A percentile compares a stretch with the other conserved stretches of the same genome.
phyloP scores from a whole-genome alignment of 805 yeast genomes.

The Ogataea chonburiensis region DNA sequence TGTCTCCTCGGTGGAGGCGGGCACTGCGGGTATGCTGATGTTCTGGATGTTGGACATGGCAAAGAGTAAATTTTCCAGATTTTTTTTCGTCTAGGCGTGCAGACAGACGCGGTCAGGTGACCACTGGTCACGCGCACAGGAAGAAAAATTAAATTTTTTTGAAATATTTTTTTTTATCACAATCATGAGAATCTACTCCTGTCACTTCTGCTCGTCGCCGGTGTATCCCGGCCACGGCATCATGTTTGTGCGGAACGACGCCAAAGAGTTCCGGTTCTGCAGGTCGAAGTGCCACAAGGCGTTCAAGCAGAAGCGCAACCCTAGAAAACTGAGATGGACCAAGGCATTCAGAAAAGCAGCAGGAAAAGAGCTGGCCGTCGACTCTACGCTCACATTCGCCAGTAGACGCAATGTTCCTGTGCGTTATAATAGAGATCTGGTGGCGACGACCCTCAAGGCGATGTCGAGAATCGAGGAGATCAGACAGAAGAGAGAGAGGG shows the following conservation, averaged over 20 bases:
- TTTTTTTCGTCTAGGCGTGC: slow-evolving; percentile 1
- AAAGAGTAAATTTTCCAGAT: slow-evolving; percentile 4
- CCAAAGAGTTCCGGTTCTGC: slow-evolving; percentile 95
- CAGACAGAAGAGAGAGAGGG: slow-evolving; percentile 93
- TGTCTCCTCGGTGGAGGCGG: slow-evolving; percentile 52
- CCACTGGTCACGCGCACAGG: slow-evolving; percentile 1
- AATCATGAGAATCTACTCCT: slow-evolving; percentile 78
- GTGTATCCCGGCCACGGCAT: slow-evolving; percentile 94
- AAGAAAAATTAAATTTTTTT: slow-evolving; percentile 2
- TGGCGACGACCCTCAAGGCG: slow-evolving; percentile 88
- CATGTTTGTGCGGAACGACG: slow-evolving; percentile 96
- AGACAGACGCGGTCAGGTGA: slow-evolving; percentile 4
- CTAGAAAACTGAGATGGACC: slow-evolving; percentile 97
- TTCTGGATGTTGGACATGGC: slow-evolving; percentile 32
- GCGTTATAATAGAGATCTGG: slow-evolving; percentile 94
- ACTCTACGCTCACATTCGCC: slow-evolving; percentile 92
- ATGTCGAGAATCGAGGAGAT: slow-evolving; percentile 96
- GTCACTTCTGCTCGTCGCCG: slow-evolving; percentile 98
- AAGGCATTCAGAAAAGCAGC: slow-evolving; percentile 99
- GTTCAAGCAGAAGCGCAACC: slow-evolving; percentile 97
- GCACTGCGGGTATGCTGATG: slow-evolving; percentile 55
- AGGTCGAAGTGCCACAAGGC: slow-evolving; percentile 97
- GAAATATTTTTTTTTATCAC: slow-evolving; percentile 7
- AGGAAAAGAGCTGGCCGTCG: slow-evolving; percentile 97
- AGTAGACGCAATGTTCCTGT: slow-evolving; percentile 98